phyloP scores from a whole-genome alignment of 169 alveolate genomes.

The Neospora caninum region DNA sequence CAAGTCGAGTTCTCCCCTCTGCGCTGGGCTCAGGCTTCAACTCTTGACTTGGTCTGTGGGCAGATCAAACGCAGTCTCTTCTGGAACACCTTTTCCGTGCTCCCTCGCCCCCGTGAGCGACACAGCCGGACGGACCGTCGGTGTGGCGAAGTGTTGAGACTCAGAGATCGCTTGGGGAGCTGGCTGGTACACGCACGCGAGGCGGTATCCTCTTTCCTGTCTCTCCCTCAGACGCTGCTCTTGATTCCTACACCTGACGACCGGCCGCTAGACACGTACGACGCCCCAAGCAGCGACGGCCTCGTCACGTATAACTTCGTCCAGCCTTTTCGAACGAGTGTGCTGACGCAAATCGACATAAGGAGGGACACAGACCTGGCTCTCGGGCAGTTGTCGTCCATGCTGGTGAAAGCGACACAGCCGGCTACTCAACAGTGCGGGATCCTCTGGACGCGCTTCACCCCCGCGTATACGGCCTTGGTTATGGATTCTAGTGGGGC shows the following conservation, averaged over 20 bases:
- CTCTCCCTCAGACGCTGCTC: not conserved
- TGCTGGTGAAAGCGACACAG: not conserved
- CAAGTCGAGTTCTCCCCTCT: not conserved
- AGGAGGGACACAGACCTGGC: conserved; percentile 1
- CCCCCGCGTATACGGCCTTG: conserved; percentile 7
- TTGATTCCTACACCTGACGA: conserved; percentile 1
- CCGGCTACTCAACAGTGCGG: not conserved
- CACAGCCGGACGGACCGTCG: no score
- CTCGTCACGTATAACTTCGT: not conserved
- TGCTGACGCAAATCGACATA: not conserved
- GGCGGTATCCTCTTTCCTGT: not conserved
- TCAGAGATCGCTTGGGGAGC: no score
- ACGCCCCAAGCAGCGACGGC: not conserved
- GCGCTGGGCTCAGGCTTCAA: no score
- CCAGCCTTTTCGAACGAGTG: conserved; percentile 16
- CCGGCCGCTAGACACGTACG: not conserved
- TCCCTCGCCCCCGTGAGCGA: no score
- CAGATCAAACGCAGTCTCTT: not conserved
- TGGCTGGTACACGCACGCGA: no score
- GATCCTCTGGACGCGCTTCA: not conserved
- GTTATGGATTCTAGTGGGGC: not conserved
- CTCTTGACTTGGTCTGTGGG: not conserved
- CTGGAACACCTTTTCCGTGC: not conserved
- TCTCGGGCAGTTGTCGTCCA: conserved; percentile 7
- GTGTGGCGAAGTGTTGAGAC: no score